Conservation (phyloP, 2,329 filamentous ascomycete species). For the Xylariaceae sp. region DNA sequence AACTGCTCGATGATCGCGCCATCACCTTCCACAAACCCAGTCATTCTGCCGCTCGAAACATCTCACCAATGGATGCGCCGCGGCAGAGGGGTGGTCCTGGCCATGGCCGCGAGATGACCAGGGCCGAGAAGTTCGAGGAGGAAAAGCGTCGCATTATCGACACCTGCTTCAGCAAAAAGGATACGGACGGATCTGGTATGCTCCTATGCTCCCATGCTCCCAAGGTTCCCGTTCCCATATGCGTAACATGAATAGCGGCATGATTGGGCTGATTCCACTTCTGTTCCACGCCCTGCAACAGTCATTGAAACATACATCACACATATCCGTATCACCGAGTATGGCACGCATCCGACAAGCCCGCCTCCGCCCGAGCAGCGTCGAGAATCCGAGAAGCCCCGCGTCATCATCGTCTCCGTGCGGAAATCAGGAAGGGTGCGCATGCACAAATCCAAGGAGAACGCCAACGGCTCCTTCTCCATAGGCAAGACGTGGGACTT, state of each 20-base stretch:
- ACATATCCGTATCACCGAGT: conserved; percentile 87
- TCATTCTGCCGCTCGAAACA: conserved; percentile 10
- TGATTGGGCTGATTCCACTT: conserved; percentile 6
- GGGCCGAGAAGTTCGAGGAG: conserved; percentile 88
- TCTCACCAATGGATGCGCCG: conserved; percentile 24
- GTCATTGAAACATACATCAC: conserved; percentile 95
- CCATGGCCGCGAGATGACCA: conserved; percentile 34
- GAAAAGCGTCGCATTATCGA: conserved; percentile 93
- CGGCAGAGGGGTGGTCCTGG: conserved; percentile 30
- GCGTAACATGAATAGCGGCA: conserved; percentile 7
- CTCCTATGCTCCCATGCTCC: not conserved
- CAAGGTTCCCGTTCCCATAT: conserved; percentile 6
- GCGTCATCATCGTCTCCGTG: conserved; percentile 90
- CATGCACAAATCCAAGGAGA: conserved; percentile 96
- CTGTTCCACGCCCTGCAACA: conserved; percentile 30
- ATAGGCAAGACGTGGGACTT: conserved; percentile 98
- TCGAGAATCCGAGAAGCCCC: conserved; percentile 72
- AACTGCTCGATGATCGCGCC: conserved; percentile 14
- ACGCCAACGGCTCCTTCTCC: conserved; percentile 86
- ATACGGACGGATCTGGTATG: conserved; percentile 79
- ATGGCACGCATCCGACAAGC: conserved; percentile 71
- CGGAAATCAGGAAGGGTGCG: conserved; percentile 87
- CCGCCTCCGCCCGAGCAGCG: conserved; percentile 78
- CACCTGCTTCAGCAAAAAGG: conserved; percentile 88
- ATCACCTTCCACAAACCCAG: conserved; percentile 28